phyloP scores from a whole-genome alignment of 768 basidiomycete species.

The Boletellus sp. region DNA sequence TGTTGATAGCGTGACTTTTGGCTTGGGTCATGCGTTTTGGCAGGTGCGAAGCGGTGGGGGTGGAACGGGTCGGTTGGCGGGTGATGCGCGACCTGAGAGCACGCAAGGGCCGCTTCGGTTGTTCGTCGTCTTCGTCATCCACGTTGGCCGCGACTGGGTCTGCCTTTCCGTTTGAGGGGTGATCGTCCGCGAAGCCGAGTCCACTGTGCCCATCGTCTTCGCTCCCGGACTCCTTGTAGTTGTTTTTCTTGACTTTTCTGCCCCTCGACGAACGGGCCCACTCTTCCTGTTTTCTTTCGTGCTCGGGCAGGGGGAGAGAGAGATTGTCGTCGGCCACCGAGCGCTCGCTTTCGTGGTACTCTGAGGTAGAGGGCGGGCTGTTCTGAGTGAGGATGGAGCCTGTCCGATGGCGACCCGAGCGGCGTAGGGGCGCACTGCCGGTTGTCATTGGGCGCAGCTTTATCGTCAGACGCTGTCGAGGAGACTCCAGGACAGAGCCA shows the following conservation, averaged over 20 bases:
- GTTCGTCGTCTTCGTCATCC: constrained; percentile 29
- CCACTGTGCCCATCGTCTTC: constrained; percentile 37
- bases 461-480: constrained; percentile 18
- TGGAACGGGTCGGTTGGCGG: constrained; percentile 19
- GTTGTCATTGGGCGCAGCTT: constrained; percentile 23
- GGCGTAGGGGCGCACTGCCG: constrained; percentile 16
- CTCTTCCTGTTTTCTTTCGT: background rate
- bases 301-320: constrained; percentile 1
- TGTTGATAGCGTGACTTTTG: constrained; percentile 25
- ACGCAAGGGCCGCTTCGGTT: constrained; percentile 17
- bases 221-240: constrained; percentile 44
- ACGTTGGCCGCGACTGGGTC: constrained; percentile 26
- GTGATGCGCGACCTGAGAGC: constrained; percentile 20
- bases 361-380: constrained; percentile 29
- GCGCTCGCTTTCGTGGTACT: constrained; percentile 34
- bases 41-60: background rate
- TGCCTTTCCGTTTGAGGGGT: constrained; percentile 18
- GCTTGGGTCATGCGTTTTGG: constrained; percentile 22
- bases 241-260: constrained; percentile 36
- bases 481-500: constrained; percentile 17
- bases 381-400: constrained; percentile 22
- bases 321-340: constrained; percentile 28
- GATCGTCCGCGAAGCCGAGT: constrained; percentile 6
- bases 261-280: constrained; percentile 37
- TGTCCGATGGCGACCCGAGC: constrained; percentile 23